Conservation (phyloP, 2,329 filamentous ascomycete species). For the Ceratocystis eucalypticola region DNA sequence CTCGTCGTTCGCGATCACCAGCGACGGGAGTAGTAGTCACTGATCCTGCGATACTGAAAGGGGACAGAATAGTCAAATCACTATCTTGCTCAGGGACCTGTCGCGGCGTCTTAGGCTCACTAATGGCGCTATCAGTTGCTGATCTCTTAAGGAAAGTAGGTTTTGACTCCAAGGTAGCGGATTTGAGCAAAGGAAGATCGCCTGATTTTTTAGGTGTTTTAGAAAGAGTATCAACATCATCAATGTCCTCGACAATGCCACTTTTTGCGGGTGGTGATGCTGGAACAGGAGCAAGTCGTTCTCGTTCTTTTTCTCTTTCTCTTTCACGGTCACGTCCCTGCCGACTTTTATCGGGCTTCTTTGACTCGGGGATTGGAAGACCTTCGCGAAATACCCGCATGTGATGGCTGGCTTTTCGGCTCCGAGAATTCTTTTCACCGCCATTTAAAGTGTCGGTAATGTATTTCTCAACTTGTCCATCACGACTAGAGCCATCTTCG, state of each 20-base stretch:
- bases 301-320: slow-evolving; percentile 13
- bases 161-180: not conserved
- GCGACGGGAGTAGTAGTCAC: slow-evolving; percentile 10
- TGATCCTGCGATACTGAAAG: slow-evolving; percentile 17
- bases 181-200: slow-evolving; percentile 4
- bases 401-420: slow-evolving; percentile 54
- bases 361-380: slow-evolving; percentile 42
- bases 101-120: slow-evolving; percentile 6
- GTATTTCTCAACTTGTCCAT: slow-evolving; percentile 51
- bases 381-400: slow-evolving; percentile 55
- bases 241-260: not conserved
- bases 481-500: slow-evolving; percentile 30
- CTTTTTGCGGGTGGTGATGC: slow-evolving; percentile 12
- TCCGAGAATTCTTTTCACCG: slow-evolving; percentile 47
- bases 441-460: slow-evolving; percentile 48
- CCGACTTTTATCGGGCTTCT: slow-evolving; percentile 34
- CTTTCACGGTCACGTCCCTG: slow-evolving; percentile 12
- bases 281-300: slow-evolving; percentile 7
- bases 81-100: slow-evolving; percentile 11
- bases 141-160: not conserved
- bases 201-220: slow-evolving; percentile 12
- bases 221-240: not conserved
- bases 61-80: slow-evolving; percentile 12
- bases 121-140: not conserved
- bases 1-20: slow-evolving; percentile 23